These are phyloP conservation scores for Calonectria multiphialidica DNA, from an alignment of 2,329 filamentous ascomycete genomes.

Conservation along the genomic window DNA sequence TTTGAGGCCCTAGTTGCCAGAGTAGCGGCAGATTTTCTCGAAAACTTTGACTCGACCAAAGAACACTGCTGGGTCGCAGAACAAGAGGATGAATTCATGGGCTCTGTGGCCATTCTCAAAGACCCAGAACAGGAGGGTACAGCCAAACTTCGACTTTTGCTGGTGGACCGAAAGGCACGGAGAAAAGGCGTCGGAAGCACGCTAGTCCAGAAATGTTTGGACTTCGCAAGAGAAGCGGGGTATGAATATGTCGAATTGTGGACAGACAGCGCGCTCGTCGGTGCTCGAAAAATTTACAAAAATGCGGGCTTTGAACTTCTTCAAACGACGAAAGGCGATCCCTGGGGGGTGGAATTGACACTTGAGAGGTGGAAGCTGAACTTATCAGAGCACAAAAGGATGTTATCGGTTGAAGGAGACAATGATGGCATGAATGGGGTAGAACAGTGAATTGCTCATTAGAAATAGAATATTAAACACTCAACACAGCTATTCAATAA, in stretches of 20 bases:
- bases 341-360: background rate
- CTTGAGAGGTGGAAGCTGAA: background rate
- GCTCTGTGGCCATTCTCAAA: constrained; percentile 40
- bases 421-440: background rate
- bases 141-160: constrained; percentile 40
- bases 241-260: background rate
- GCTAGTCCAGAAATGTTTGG: background rate
- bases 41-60: constrained; percentile 33
- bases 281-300: constrained; percentile 8
- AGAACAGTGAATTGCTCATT: too few species aligned
- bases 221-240: constrained; percentile 5
- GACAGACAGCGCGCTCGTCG: background rate
- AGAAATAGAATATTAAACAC: too few species aligned
- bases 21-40: constrained; percentile 42
- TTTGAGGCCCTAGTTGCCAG: constrained; percentile 40
- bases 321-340: background rate
- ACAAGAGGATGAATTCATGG: constrained; percentile 35
- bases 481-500: too few species aligned
- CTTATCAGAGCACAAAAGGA: background rate
- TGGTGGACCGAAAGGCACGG: constrained; percentile 34
- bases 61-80: constrained; percentile 47
- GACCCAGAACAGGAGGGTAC: constrained; percentile 23
- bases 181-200: background rate
- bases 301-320: constrained; percentile 1
- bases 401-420: background rate